Conservation (phyloP, 306 rosid species). For the Spatholobus suberectus region DNA sequence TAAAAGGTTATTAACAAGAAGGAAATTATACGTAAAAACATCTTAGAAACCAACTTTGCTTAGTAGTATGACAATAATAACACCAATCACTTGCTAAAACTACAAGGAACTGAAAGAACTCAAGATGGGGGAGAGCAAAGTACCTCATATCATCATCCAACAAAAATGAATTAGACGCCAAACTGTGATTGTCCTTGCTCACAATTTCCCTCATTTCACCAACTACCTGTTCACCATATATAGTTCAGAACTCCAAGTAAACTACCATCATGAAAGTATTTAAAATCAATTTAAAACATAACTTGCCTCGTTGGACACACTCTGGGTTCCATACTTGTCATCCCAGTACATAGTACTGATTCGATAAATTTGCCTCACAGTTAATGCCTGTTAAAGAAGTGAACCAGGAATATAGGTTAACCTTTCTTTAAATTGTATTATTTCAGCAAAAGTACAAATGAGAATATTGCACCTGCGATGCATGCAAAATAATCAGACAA, state of each 20-base stretch:
- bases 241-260: slow-evolving; percentile 22
- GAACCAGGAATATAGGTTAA: slow-evolving; percentile 28
- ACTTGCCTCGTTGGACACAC: slow-evolving; percentile 95
- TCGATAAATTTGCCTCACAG: slow-evolving; percentile 89
- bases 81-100: slow-evolving; percentile 5
- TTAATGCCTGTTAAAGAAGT: slow-evolving; percentile 63
- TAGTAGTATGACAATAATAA: background rate
- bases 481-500: background rate
- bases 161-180: slow-evolving; percentile 82
- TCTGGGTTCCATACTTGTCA: slow-evolving; percentile 90
- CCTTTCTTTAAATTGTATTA: background rate
- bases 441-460: background rate
- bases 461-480: background rate
- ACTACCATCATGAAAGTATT: background rate
- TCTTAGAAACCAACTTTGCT: background rate
- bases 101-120: background rate
- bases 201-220: slow-evolving; percentile 83
- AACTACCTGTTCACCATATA: slow-evolving; percentile 68
- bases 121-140: slow-evolving; percentile 3
- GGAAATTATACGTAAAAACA: background rate
- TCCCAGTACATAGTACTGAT: slow-evolving; percentile 98
- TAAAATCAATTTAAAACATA: slow-evolving; percentile 30
- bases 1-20: background rate
- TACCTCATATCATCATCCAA: slow-evolving; percentile 89
- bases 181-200: slow-evolving; percentile 76